Conservation (phyloP, 495 filamentous ascomycete genomes). For the Xylaria venustula region DNA sequence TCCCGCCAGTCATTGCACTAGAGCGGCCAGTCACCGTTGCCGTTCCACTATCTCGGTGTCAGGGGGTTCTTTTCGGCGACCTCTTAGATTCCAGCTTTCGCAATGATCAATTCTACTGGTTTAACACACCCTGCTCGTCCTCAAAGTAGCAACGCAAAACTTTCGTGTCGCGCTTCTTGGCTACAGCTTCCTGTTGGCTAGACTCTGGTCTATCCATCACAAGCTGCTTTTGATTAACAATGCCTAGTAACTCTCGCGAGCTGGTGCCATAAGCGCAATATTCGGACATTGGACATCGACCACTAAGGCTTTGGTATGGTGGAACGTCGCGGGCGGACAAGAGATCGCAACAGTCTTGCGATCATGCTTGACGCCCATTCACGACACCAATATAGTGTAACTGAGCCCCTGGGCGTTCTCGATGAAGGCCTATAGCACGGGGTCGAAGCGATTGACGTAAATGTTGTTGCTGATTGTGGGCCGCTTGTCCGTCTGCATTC, state of each 20-base stretch:
- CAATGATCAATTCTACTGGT: slow-evolving; percentile 5
- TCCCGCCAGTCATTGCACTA: not conserved
- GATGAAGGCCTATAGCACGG: slow-evolving; percentile 1
- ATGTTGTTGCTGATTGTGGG: not conserved
- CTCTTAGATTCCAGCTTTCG: slow-evolving; percentile 3
- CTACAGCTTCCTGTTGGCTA: not conserved
- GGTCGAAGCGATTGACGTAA: not conserved
- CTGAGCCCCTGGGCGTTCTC: slow-evolving; percentile 1
- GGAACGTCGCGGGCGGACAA: not conserved
- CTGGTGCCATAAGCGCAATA: not conserved
- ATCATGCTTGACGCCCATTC: not conserved
- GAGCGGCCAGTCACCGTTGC: not conserved
- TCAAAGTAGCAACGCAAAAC: not conserved
- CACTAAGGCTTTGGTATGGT: not conserved
- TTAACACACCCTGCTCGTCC: not conserved
- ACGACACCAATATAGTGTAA: too few species aligned
- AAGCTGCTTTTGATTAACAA: not conserved
- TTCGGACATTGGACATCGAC: slow-evolving; percentile 1
- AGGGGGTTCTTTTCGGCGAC: not conserved
- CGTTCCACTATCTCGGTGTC: slow-evolving; percentile 1
- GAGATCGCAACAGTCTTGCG: not conserved
- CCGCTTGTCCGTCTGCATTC: not conserved
- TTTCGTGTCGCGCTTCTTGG: not conserved
- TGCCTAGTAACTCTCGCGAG: not conserved
- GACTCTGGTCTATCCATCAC: not conserved